These are phyloP conservation scores for Saccharum hybrid DNA, from an alignment of 202 grass and related monocot species.

Conservation along the genomic window DNA sequence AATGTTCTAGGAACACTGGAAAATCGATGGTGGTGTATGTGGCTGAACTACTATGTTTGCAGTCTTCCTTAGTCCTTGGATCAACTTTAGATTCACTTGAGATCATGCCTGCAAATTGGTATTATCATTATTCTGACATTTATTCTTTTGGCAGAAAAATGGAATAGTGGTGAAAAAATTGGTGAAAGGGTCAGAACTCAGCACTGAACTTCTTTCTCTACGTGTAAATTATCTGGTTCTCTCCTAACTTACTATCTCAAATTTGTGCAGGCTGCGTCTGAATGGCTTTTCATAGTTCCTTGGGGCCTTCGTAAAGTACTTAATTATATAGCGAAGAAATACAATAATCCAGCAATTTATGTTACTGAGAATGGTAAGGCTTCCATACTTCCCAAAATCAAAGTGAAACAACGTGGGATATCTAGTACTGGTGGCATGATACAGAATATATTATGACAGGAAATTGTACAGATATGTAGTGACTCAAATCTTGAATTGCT, in stretches of 20 bases:
- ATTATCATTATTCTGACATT: slow-evolving; percentile 43
- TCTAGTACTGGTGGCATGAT: background rate
- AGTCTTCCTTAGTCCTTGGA: slow-evolving; percentile 12
- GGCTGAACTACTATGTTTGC: slow-evolving; percentile 12
- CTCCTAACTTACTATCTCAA: slow-evolving; percentile 35
- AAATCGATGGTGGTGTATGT: background rate
- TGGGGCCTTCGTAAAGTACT: slow-evolving; percentile 84
- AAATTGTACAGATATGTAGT: slow-evolving; percentile 1
- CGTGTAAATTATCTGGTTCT: slow-evolving; percentile 15
- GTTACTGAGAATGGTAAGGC: slow-evolving; percentile 92
- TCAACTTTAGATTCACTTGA: background rate
- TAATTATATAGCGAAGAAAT: slow-evolving; percentile 69
- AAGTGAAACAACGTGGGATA: background rate
- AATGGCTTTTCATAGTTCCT: slow-evolving; percentile 96
- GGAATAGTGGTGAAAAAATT: slow-evolving; percentile 72
- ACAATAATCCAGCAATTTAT: slow-evolving; percentile 73
- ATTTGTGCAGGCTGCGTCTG: slow-evolving; percentile 80
- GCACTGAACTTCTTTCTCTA: slow-evolving; percentile 24
- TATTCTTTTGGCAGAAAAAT: slow-evolving; percentile 66
- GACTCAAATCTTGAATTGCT: background rate
- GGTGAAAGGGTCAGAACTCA: slow-evolving; percentile 84
- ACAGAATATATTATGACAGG: background rate
- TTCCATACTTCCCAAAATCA: slow-evolving; percentile 36
- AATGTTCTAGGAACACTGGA: slow-evolving; percentile 14
- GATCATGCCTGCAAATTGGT: slow-evolving; percentile 24